A percentile compares a stretch with the other conserved stretches of the same genome.
Conservation (phyloP, 2,329 filamentous ascomycete species). For the Alternaria tenuissima region DNA sequence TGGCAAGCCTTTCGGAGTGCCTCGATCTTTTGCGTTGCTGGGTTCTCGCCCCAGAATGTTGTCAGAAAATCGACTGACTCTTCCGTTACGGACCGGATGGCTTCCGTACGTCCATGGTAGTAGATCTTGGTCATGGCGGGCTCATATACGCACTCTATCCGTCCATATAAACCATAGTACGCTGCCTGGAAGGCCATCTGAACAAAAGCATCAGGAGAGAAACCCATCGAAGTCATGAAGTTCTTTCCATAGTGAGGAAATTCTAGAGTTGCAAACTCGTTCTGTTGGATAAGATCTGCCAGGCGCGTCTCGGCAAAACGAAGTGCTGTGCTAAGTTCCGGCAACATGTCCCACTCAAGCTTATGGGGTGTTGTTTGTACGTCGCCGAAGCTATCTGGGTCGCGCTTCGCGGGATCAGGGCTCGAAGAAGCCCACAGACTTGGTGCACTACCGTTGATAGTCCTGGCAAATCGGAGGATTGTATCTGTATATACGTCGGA, state of each 20-base stretch:
- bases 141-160: constrained; percentile 94
- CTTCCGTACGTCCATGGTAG: constrained; percentile 93
- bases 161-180: constrained; percentile 95
- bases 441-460: constrained; percentile 93
- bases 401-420: constrained; percentile 90
- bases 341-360: constrained; percentile 96
- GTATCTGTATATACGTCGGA: constrained; percentile 98
- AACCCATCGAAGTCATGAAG: constrained; percentile 96
- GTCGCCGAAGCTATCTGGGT: constrained; percentile 89
- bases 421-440: constrained; percentile 90
- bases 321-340: constrained; percentile 87
- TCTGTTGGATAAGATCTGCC: constrained; percentile 93
- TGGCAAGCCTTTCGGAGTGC: constrained; percentile 83
- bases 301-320: constrained; percentile 95
- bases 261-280: constrained; percentile 92
- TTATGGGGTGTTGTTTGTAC: constrained; percentile 95
- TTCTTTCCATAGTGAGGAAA: constrained; percentile 93
- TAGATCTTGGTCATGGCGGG: constrained; percentile 97
- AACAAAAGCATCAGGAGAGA: constrained; percentile 96
- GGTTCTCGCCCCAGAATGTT: constrained; percentile 93
- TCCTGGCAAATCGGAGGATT: constrained; percentile 91
- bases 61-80: constrained; percentile 89
- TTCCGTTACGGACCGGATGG: constrained; percentile 83
- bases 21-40: constrained; percentile 82
- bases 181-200: constrained; percentile 99